phyloP scores from a whole-genome alignment of 768 basidiomycete species.

The Tremella mesenterica region DNA sequence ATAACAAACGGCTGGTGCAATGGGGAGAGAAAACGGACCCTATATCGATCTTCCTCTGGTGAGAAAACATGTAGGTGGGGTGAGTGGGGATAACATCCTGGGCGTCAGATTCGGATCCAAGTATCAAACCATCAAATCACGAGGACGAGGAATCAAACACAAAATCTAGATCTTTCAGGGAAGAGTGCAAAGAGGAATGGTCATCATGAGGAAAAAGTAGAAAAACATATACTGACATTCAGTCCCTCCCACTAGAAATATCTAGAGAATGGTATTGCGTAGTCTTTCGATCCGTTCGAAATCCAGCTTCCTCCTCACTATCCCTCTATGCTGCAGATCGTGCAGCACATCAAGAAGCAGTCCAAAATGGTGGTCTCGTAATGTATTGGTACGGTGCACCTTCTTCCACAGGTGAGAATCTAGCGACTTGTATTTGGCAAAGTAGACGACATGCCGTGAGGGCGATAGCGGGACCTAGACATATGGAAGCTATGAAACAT shows the following conservation, averaged over 20 bases:
- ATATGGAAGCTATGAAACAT: slow-evolving; percentile 72
- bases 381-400: slow-evolving; percentile 94
- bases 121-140: no score
- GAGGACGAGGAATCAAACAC: no score
- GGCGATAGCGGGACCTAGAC: slow-evolving; percentile 70
- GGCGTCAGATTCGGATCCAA: no score
- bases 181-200: no score
- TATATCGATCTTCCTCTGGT: no score
- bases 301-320: slow-evolving; percentile 31
- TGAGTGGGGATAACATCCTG: no score
- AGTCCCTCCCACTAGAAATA: slow-evolving; percentile 16
- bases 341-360: slow-evolving; percentile 84
- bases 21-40: no score
- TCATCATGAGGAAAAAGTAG: no score
- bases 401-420: slow-evolving; percentile 65
- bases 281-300: slow-evolving; percentile 72
- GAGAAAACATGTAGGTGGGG: no score
- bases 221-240: no score
- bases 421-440: slow-evolving; percentile 89
- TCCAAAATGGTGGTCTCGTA: slow-evolving; percentile 62
- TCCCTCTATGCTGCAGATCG: slow-evolving; percentile 74
- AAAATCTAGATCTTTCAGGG: no score
- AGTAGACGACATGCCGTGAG: slow-evolving; percentile 65
- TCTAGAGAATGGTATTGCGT: slow-evolving; percentile 58
- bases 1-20: no score